Conservation (phyloP, 192 early-diverging fungal genomes). For the Mortierella hygrophila region DNA sequence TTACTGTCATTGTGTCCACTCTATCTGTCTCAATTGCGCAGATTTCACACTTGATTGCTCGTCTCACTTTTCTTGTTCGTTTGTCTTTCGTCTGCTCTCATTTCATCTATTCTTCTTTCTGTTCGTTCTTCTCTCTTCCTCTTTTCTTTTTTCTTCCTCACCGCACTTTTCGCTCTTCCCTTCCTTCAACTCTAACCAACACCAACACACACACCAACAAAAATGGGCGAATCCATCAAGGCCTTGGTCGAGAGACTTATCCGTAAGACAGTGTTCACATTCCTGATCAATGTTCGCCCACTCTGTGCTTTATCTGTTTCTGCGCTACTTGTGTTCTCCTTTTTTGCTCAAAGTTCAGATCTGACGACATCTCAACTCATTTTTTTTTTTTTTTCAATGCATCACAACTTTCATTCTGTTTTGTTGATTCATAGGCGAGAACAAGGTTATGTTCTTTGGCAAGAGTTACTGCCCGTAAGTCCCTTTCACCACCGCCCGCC, state of each 20-base stretch:
- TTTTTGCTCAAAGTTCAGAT: background rate
- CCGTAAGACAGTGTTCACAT: conserved; percentile 14
- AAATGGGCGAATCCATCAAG: conserved; percentile 37
- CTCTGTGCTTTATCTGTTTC: background rate
- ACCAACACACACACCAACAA: background rate
- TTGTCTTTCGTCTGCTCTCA: background rate
- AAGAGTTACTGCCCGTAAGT: conserved; percentile 57
- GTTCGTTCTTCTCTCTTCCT: background rate
- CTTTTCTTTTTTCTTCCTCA: background rate
- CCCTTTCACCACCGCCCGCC: background rate
- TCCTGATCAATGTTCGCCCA: background rate
- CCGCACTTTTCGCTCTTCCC: background rate
- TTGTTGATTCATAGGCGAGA: conserved; percentile 32
- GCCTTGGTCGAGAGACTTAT: conserved; percentile 43
- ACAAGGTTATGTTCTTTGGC: conserved; percentile 56
- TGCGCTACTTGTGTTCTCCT: background rate
- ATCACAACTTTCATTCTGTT: background rate
- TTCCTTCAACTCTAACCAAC: background rate
- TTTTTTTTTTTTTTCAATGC: background rate
- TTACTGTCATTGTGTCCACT: background rate
- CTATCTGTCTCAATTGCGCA: background rate
- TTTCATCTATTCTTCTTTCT: background rate
- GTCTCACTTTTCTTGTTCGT: conserved; percentile 5
- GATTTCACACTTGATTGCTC: background rate
- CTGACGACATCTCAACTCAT: background rate